Percentiles rank a stretch among this genome's conserved stretches.
These are phyloP conservation scores for Rhamnella rubrinervis DNA, from an alignment of 331 rosid species.

Conservation along the genomic window DNA sequence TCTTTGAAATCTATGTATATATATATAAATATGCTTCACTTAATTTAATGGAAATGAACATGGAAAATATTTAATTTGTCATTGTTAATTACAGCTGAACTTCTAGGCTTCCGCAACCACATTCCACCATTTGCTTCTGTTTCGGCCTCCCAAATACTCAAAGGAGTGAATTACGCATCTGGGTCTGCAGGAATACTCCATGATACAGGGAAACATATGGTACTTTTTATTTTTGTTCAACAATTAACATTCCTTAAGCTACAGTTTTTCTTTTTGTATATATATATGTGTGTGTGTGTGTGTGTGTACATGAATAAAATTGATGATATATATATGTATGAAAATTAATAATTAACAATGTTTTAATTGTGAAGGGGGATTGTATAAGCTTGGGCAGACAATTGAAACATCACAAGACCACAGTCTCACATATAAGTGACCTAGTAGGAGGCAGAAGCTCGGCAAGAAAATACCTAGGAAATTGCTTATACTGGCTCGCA, in stretches of 20 bases:
- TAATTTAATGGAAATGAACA: background rate
- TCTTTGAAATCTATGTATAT: background rate
- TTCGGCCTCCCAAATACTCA: conserved; percentile 29
- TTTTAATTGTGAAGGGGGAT: conserved; percentile 43
- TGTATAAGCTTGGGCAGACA: conserved; percentile 19
- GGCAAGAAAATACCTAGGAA: conserved; percentile 27
- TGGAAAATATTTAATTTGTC: too few species aligned
- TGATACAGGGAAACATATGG: conserved; percentile 29
- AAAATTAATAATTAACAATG: too few species aligned
- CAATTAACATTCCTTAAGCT: too few species aligned
- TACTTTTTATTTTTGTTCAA: background rate
- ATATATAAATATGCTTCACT: background rate
- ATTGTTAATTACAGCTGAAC: conserved; percentile 34
- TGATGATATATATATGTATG: too few species aligned
- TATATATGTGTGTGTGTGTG: too few species aligned
- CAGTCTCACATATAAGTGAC: conserved; percentile 17
- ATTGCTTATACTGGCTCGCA: conserved; percentile 53
- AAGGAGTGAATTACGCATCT: conserved; percentile 76
- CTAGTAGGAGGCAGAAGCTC: conserved; percentile 15
- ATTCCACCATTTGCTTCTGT: conserved; percentile 52
- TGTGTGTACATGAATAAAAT: background rate
- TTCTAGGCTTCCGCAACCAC: conserved; percentile 37
- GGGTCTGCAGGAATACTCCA: conserved; percentile 54
- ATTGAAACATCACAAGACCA: conserved; percentile 35
- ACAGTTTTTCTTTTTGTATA: too few species aligned